Conservation (phyloP, 805 yeast genomes). For the Candida peoriensis region DNA sequence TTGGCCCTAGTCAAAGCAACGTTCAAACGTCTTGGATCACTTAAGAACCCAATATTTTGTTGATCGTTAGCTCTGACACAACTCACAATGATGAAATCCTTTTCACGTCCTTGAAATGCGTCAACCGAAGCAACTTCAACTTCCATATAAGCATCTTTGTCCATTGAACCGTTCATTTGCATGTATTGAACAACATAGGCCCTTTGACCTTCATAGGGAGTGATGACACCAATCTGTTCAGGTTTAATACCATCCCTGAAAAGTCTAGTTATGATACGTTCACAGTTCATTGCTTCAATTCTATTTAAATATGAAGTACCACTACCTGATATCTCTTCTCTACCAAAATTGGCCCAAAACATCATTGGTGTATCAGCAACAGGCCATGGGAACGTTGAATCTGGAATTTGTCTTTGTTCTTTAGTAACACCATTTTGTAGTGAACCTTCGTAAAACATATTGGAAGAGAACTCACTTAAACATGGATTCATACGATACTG, state of each 20-base stretch:
- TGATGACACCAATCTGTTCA: slow-evolving; percentile 82
- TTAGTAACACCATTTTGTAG: slow-evolving; percentile 88
- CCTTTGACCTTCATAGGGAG: slow-evolving; percentile 94
- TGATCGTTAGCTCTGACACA: slow-evolving; percentile 78
- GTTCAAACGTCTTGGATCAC: slow-evolving; percentile 81
- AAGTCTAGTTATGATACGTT: slow-evolving; percentile 64
- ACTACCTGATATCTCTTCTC: slow-evolving; percentile 77
- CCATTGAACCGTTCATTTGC: slow-evolving; percentile 65
- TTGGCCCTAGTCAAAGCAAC: slow-evolving; percentile 88
- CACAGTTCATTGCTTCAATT: slow-evolving; percentile 86
- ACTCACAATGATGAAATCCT: slow-evolving; percentile 71
- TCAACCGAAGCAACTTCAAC: slow-evolving; percentile 94
- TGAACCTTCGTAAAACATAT: slow-evolving; percentile 89
- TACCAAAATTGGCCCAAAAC: slow-evolving; percentile 89
- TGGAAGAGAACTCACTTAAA: slow-evolving; percentile 80
- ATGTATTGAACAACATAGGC: slow-evolving; percentile 75
- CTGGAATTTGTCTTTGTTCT: slow-evolving; percentile 54
- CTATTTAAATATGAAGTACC: slow-evolving; percentile 83
- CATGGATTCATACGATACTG: slow-evolving; percentile 96
- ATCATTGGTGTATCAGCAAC: slow-evolving; percentile 81
- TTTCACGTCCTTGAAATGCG: slow-evolving; percentile 90
- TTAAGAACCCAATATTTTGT: slow-evolving; percentile 74
- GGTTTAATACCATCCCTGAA: slow-evolving; percentile 77
- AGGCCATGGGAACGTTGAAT: slow-evolving; percentile 87
- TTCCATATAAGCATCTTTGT: slow-evolving; percentile 56